Conservation (phyloP, 2,329 filamentous ascomycete genomes). For the Helotiales sp. region DNA sequence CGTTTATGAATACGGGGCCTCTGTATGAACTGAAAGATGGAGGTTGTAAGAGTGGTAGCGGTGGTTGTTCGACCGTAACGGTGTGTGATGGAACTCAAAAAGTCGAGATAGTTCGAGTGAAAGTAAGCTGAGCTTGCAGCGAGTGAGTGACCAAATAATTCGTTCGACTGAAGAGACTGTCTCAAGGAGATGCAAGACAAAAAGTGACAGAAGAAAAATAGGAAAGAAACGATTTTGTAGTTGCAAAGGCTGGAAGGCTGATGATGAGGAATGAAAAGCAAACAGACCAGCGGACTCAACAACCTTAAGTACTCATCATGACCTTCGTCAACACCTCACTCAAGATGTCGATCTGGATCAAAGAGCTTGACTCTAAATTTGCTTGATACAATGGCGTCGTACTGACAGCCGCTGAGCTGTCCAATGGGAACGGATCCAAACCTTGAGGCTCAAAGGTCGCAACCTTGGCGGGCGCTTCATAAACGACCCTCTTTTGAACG, state of each 20-base stretch:
- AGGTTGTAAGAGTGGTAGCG: too few species aligned
- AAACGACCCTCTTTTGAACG: slow-evolving; percentile 18
- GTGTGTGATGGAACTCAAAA: slow-evolving; percentile 4
- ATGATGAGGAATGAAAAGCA: slow-evolving; percentile 25
- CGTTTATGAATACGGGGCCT: slow-evolving; percentile 24
- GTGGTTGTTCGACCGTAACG: slow-evolving; percentile 14
- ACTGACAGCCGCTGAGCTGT: slow-evolving; percentile 32
- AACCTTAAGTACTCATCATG: slow-evolving; percentile 32
- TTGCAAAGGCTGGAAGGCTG: slow-evolving; percentile 21
- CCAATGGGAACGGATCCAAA: slow-evolving; percentile 29
- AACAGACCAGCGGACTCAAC: slow-evolving; percentile 28
- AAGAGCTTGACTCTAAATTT: slow-evolving; percentile 33
- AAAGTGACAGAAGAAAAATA: slow-evolving; percentile 17
- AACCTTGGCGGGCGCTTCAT: slow-evolving; percentile 28
- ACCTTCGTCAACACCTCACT: background rate
- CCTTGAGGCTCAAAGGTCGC: slow-evolving; percentile 14
- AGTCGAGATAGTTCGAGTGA: slow-evolving; percentile 16
- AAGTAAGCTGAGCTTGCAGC: slow-evolving; percentile 30
- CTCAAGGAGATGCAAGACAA: slow-evolving; percentile 22
- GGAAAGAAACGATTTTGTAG: slow-evolving; percentile 27
- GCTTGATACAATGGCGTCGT: slow-evolving; percentile 34
- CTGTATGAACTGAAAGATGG: slow-evolving; percentile 19
- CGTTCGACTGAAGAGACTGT: slow-evolving; percentile 33
- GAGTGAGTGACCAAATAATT: slow-evolving; percentile 24
- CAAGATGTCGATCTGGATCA: slow-evolving; percentile 14